phyloP scores from a whole-genome alignment of 257 asterid genomes.

The Nicotiana benthamiana region DNA sequence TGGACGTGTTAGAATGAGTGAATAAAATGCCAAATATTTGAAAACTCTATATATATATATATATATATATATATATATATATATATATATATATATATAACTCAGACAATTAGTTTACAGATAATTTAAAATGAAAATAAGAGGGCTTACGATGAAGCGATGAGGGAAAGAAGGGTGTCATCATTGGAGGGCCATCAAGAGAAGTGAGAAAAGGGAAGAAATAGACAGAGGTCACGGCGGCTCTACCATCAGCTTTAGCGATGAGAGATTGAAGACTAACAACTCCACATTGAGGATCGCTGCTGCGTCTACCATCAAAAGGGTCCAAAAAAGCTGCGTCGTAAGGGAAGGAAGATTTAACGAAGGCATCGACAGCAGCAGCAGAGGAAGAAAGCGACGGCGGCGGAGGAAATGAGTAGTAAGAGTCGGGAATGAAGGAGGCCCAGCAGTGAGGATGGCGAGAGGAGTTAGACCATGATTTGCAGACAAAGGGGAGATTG shows the following conservation, averaged over 20 bases:
- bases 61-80: too few species aligned
- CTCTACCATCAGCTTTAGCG: constrained; percentile 32
- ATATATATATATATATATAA: too few species aligned
- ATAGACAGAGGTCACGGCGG: constrained; percentile 25
- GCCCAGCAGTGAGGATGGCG: constrained; percentile 38
- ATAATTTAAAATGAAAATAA: not conserved
- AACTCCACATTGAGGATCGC: constrained; percentile 17
- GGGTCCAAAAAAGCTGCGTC: constrained; percentile 26
- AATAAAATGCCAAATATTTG: too few species aligned
- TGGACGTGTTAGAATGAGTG: not conserved
- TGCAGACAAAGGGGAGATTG: constrained; percentile 36
- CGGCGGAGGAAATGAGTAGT: not conserved
- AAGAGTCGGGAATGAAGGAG: constrained; percentile 27
- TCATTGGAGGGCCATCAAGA: constrained; percentile 23
- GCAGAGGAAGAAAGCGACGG: not conserved
- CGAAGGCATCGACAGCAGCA: constrained; percentile 19
- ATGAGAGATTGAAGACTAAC: constrained; percentile 18
- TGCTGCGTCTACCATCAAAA: constrained; percentile 27
- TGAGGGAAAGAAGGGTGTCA: constrained; percentile 30
- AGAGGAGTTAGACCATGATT: constrained; percentile 35
- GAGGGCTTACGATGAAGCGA: constrained; percentile 21
- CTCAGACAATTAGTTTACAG: not conserved
- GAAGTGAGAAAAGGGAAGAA: constrained; percentile 36
- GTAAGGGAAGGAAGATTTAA: constrained; percentile 25
- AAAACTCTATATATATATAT: too few species aligned